phyloP scores from a whole-genome alignment of 352 stramenopile species.

The Vaucheria bursata region DNA sequence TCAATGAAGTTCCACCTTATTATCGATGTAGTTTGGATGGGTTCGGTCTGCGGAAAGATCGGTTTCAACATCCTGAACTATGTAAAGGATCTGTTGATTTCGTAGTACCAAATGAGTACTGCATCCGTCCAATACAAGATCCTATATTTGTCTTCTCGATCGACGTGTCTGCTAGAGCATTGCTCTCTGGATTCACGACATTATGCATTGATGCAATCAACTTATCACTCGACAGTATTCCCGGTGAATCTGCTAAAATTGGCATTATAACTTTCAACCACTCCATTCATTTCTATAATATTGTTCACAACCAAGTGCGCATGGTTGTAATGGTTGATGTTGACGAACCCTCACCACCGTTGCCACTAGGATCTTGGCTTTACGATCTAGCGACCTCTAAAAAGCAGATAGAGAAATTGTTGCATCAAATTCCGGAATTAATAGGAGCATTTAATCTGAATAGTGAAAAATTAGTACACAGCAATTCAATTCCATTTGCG shows the following conservation, averaged over 20 bases:
- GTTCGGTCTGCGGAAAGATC: slow-evolving; percentile 16
- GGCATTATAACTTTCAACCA: slow-evolving; percentile 74
- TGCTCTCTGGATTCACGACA: slow-evolving; percentile 62
- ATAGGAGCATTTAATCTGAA: too few species aligned
- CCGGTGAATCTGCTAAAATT: slow-evolving; percentile 59
- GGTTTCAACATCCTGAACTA: slow-evolving; percentile 22
- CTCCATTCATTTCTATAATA: slow-evolving; percentile 69
- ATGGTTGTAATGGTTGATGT: slow-evolving; percentile 22
- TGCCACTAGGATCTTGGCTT: slow-evolving; percentile 18
- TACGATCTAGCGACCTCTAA: slow-evolving; percentile 3
- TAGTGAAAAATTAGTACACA: too few species aligned
- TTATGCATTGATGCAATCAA: slow-evolving; percentile 57
- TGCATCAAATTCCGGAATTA: too few species aligned
- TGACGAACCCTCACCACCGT: slow-evolving; percentile 25
- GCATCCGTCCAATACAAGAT: slow-evolving; percentile 63
- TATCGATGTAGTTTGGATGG: slow-evolving; percentile 26
- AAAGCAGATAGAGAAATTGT: too few species aligned
- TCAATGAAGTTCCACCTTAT: slow-evolving; percentile 5
- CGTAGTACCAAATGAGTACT: slow-evolving; percentile 60
- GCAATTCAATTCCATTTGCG: too few species aligned
- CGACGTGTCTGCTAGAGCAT: slow-evolving; percentile 63
- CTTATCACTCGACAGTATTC: slow-evolving; percentile 63
- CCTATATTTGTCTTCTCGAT: slow-evolving; percentile 72
- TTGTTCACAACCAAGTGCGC: slow-evolving; percentile 8
- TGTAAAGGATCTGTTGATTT: slow-evolving; percentile 36